Conservation (phyloP, 768 basidiomycete genomes). For the Asterophora lycoperdoides region DNA sequence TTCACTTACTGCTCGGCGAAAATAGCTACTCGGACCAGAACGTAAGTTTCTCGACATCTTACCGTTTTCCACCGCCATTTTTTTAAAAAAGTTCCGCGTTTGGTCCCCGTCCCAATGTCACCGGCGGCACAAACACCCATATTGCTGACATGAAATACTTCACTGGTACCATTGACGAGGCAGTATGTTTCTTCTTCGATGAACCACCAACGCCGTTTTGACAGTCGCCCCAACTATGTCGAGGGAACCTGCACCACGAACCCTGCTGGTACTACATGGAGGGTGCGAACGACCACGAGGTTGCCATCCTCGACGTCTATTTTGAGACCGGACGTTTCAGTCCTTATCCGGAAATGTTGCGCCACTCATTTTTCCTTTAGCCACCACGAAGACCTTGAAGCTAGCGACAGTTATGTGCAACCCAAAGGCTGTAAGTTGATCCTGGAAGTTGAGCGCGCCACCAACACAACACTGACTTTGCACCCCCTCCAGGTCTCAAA, state of each 20-base stretch:
- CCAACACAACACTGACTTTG: slow-evolving; percentile 18
- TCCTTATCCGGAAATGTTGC: not conserved
- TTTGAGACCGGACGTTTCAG: slow-evolving; percentile 40
- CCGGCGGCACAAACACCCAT: slow-evolving; percentile 40
- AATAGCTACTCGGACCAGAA: slow-evolving; percentile 63
- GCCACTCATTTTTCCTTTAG: slow-evolving; percentile 25
- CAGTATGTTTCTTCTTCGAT: slow-evolving; percentile 5
- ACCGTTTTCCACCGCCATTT: too few species aligned
- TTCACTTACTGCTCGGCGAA: too few species aligned
- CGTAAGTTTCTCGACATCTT: slow-evolving; percentile 24
- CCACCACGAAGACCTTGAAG: slow-evolving; percentile 40
- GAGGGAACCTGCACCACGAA: slow-evolving; percentile 52
- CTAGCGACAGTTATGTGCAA: slow-evolving; percentile 54
- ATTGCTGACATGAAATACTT: slow-evolving; percentile 55
- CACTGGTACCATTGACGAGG: slow-evolving; percentile 48
- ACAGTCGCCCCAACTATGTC: slow-evolving; percentile 38
- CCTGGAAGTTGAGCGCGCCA: slow-evolving; percentile 15
- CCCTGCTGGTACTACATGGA: slow-evolving; percentile 59
- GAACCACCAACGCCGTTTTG: not conserved
- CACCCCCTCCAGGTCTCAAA: slow-evolving; percentile 32
- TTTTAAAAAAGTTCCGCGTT: too few species aligned
- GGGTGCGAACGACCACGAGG: slow-evolving; percentile 55
- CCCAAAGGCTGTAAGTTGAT: slow-evolving; percentile 37
- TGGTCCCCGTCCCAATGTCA: slow-evolving; percentile 43
- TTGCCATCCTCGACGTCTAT: slow-evolving; percentile 56